Conservation (phyloP, 768 basidiomycete genomes). For the Chiua virens region DNA sequence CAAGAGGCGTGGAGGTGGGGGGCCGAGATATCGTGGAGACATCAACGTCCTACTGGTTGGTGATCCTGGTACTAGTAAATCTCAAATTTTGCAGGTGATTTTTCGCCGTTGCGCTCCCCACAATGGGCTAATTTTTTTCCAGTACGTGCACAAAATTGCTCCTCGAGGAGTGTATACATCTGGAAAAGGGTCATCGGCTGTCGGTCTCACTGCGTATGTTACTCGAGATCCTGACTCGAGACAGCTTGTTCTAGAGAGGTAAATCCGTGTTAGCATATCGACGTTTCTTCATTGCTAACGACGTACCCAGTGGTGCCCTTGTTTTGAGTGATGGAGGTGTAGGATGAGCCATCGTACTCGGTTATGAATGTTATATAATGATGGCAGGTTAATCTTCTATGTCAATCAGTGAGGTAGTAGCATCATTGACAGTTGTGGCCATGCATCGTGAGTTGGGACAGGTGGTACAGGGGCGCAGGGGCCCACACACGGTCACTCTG, state of each 20-base stretch:
- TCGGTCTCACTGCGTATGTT: slow-evolving; percentile 97
- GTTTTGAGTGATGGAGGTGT: slow-evolving; percentile 96
- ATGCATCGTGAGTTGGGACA: too few species aligned
- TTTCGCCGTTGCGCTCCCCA: not conserved
- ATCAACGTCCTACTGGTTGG: slow-evolving; percentile 97
- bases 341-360: too few species aligned
- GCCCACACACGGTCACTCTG: too few species aligned
- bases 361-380: too few species aligned
- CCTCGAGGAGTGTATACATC: slow-evolving; percentile 97
- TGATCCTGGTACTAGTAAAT: slow-evolving; percentile 96
- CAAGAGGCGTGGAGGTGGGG: slow-evolving; percentile 90
- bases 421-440: too few species aligned
- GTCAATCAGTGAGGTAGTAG: too few species aligned
- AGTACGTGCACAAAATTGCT: slow-evolving; percentile 99
- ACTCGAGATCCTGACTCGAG: slow-evolving; percentile 98
- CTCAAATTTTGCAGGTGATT: slow-evolving; percentile 86
- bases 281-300: slow-evolving; percentile 2
- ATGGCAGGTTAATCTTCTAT: too few species aligned
- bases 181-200: slow-evolving; percentile 97
- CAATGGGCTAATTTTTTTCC: not conserved
- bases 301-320: slow-evolving; percentile 71
- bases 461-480: too few species aligned
- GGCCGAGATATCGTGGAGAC: slow-evolving; percentile 95
- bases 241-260: slow-evolving; percentile 97
- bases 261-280: slow-evolving; percentile 9